These are phyloP conservation scores for Arbutus unedo DNA, from an alignment of 148 eudicot genomes.

Conservation along the genomic window DNA sequence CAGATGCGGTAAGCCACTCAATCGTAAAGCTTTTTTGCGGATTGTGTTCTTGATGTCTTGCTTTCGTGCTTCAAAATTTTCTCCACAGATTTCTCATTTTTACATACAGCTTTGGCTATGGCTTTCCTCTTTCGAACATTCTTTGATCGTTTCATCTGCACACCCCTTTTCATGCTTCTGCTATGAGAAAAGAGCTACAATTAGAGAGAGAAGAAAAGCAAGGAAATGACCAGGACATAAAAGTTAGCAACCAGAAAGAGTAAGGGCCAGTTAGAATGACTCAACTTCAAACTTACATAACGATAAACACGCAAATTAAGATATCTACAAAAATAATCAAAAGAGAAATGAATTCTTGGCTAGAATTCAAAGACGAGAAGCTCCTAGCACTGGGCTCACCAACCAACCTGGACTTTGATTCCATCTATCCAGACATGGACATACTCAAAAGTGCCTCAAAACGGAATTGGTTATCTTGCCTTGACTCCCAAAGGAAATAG, in stretches of 20 bases:
- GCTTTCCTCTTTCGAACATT: conserved; percentile 82
- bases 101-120: conserved; percentile 73
- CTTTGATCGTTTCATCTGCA: conserved; percentile 89
- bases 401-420: no score
- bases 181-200: not conserved
- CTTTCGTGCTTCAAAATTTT: conserved; percentile 56
- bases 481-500: no score
- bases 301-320: not conserved
- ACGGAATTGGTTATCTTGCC: no score
- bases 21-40: conserved; percentile 74
- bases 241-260: not conserved
- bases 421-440: no score
- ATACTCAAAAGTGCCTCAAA: no score
- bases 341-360: no score
- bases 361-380: no score
- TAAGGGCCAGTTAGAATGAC: not conserved
- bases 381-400: no score
- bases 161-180: conserved; percentile 67
- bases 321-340: not conserved
- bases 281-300: not conserved
- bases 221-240: not conserved
- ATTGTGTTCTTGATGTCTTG: conserved; percentile 59
- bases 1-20: conserved; percentile 23
- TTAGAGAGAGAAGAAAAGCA: not conserved
- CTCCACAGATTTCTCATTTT: conserved; percentile 48